Conservation (phyloP, 352 stramenopile species). For the Discostella stelligera region DNA sequence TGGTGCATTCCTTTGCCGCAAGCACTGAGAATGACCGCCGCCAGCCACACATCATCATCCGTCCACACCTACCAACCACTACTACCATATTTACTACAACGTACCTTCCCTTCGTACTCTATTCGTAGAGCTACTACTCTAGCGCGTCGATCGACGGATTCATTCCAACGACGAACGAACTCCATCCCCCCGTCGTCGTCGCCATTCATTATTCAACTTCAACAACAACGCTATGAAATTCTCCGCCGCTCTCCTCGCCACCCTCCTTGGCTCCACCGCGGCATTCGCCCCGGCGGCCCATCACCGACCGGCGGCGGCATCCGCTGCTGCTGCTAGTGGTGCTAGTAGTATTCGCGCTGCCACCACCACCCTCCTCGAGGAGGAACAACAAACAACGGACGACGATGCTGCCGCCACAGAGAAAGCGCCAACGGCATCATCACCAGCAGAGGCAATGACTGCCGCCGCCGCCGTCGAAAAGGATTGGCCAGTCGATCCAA, state of each 20-base stretch:
- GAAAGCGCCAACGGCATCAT: neutral
- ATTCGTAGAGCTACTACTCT: too few relatives aligned
- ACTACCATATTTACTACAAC: too few relatives aligned
- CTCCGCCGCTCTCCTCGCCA: constrained; percentile 38
- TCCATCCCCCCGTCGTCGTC: too few relatives aligned
- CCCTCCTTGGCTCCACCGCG: constrained; percentile 8
- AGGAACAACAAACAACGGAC: neutral
- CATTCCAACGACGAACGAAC: too few relatives aligned
- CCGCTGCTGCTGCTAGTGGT: neutral
- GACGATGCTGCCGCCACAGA: neutral
- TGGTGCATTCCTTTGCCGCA: neutral
- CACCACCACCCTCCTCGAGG: constrained; percentile 9
- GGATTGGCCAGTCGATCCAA: constrained; percentile 22
- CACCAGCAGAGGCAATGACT: neutral
- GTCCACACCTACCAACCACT: too few relatives aligned
- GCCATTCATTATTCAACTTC: too few relatives aligned
- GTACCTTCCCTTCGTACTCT: too few relatives aligned
- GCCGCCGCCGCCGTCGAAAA: constrained; percentile 23
- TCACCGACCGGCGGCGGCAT: neutral
- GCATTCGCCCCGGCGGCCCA: constrained; percentile 10
- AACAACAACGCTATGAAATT: constrained; percentile 36
- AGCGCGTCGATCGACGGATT: too few relatives aligned
- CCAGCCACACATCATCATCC: too few relatives aligned
- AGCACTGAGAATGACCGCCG: too few relatives aligned
- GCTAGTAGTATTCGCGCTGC: neutral